These are phyloP conservation scores for Quillaja saponaria DNA, from an alignment of 306 rosid species.

Conservation along the genomic window DNA sequence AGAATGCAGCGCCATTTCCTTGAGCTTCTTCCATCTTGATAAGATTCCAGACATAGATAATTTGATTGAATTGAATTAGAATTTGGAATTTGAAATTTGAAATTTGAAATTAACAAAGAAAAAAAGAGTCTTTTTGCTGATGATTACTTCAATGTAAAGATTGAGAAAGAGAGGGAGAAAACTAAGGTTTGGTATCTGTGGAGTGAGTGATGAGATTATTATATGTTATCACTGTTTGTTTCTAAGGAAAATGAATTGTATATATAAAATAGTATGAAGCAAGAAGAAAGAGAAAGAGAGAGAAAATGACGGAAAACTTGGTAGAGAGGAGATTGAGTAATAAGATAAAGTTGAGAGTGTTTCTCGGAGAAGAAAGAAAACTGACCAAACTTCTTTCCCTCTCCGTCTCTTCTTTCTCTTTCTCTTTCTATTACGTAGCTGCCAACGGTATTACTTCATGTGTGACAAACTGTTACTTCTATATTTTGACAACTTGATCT, in stretches of 20 bases:
- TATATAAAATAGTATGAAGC: neutral
- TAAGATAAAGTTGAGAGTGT: conserved; percentile 46
- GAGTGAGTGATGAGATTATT: conserved; percentile 1
- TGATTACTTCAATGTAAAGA: conserved; percentile 25
- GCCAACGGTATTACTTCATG: conserved; percentile 12
- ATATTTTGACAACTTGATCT: conserved; percentile 29
- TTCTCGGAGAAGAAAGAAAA: conserved; percentile 33
- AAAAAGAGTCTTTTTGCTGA: neutral
- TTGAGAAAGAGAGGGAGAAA: conserved; percentile 17
- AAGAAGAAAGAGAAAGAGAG: conserved; percentile 7
- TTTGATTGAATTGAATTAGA: conserved; percentile 12
- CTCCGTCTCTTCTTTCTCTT: conserved; percentile 6
- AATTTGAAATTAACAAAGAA: neutral
- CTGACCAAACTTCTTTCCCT: conserved; percentile 17
- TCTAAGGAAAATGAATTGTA: neutral
- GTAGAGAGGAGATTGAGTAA: conserved; percentile 44
- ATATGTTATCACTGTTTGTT: neutral
- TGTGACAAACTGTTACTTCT: neutral
- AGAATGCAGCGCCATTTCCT: conserved; percentile 40
- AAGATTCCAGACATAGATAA: conserved; percentile 50
- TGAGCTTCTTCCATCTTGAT: conserved; percentile 64
- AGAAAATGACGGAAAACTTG: conserved; percentile 30
- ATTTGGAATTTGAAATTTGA: neutral
- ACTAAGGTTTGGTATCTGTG: conserved; percentile 37
- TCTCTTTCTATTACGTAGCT: conserved; percentile 15